These are phyloP conservation scores for Talaromyces sp. DNA, from an alignment of 2,329 filamentous ascomycete genomes.

Conservation along the genomic window DNA sequence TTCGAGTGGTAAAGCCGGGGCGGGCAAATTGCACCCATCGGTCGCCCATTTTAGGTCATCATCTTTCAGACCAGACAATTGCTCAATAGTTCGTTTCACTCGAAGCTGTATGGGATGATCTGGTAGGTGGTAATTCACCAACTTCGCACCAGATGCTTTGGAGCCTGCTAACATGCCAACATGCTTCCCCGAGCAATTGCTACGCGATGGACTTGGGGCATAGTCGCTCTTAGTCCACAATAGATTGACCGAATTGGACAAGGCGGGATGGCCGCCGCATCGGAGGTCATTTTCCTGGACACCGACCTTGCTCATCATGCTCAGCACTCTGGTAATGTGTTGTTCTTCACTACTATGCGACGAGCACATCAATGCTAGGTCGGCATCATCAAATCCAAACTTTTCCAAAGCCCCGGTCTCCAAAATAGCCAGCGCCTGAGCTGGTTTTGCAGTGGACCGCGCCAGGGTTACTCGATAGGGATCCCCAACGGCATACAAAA, in stretches of 20 bases:
- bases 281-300: constrained; percentile 32
- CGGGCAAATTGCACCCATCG: constrained; percentile 45
- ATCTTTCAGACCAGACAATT: constrained; percentile 24
- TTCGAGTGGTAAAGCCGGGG: constrained; percentile 38
- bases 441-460: constrained; percentile 44
- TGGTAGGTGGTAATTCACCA: constrained; percentile 30
- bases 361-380: constrained; percentile 44
- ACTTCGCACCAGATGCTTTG: constrained; percentile 26
- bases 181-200: constrained; percentile 48
- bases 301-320: constrained; percentile 33
- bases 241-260: constrained; percentile 31
- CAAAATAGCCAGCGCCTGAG: constrained; percentile 40
- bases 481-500: constrained; percentile 38
- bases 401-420: constrained; percentile 36
- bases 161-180: constrained; percentile 43
- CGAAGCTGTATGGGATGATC: constrained; percentile 35
- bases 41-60: constrained; percentile 36
- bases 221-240: constrained; percentile 36
- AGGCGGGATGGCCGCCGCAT: constrained; percentile 39
- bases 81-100: constrained; percentile 33
- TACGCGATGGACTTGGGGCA: constrained; percentile 33
- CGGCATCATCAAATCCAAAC: constrained; percentile 33
- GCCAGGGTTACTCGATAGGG: constrained; percentile 37
- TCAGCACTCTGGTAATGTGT: constrained; percentile 32
- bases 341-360: constrained; percentile 42